phyloP scores from a whole-genome alignment of 208 protist genomes.

The Trypanosoma boissoni region DNA sequence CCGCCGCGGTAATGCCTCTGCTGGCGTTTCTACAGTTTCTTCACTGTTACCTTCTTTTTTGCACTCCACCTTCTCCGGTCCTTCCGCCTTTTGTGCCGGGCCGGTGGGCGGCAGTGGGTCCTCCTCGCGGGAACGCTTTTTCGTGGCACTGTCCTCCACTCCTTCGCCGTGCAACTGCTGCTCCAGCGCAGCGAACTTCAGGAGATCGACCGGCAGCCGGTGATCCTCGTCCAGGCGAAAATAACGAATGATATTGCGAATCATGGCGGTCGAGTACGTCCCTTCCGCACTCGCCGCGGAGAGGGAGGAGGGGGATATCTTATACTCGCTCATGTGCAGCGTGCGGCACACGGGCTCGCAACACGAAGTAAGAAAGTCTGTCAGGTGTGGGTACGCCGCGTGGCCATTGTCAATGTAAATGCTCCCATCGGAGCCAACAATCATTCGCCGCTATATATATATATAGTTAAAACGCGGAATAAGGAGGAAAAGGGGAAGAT shows the following conservation, averaged over 20 bases:
- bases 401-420: conserved; percentile 74
- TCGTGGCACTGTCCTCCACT: not conserved
- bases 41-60: not conserved
- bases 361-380: conserved; percentile 85
- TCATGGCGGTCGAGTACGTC: conserved; percentile 84
- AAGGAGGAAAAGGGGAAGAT: too few relatives aligned
- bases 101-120: too few relatives aligned
- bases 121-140: not conserved
- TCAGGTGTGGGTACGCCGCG: conserved; percentile 65
- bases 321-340: conserved; percentile 77
- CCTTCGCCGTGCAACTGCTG: conserved; percentile 15
- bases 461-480: conserved; percentile 15
- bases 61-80: not conserved
- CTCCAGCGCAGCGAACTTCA: conserved; percentile 38
- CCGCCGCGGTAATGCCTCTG: not conserved
- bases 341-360: conserved; percentile 89
- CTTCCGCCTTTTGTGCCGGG: not conserved
- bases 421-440: conserved; percentile 57
- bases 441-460: conserved; percentile 32
- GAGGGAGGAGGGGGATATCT: conserved; percentile 68
- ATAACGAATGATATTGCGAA: conserved; percentile 71
- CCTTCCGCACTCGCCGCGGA: conserved; percentile 82
- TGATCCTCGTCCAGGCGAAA: conserved; percentile 59
- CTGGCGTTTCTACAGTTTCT: not conserved
- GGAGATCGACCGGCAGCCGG: conserved; percentile 63